Base-by-base conservation (phyloP, 805 yeast species). In the Candida ulmi region DNA sequence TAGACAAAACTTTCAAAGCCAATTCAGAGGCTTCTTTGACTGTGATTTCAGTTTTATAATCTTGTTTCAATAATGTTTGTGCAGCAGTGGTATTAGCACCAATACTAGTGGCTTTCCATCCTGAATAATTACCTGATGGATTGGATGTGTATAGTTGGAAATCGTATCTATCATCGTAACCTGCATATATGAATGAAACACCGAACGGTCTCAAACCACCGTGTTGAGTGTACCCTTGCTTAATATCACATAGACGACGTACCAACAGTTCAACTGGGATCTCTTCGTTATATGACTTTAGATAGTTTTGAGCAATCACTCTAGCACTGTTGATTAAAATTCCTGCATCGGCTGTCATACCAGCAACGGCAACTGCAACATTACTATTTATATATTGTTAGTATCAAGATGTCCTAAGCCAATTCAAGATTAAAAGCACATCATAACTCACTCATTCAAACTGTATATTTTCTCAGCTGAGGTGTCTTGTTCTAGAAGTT, bases 121-220 rank as follows among this genome's bases (percentile, higher is more conserved):
- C 98, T 17, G 95, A 78, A 62, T 90, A 93, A 66, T 93, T 93
- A 21, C 99, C 99, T 0, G 96, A 86, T 12, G 99, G 99, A 60
- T 93, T 93, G 18, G 95, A 84, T 6, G 96, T 90, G 66, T 82
- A 93, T 50, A 93, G 71, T 63, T 93, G 99, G 71, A 83, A 93
- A 25, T 88, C 88, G 54, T 81, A 82, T 55, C 87, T 69, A 39
- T 88, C 91, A 61, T 93, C 99, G 57, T 81, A 83, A 8, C 99
- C 99, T 6, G 98, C 99, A 58, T 86, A 93, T 44, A 93, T 76
- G 64, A 93, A 90, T 38, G 95, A 84, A 30, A 93, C 99, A 56
- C 99, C 99, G 61, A 88, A 93, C 17, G 99, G 99, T 64, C 99
- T 83, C 56, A 93, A 74, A 28, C 99, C 99, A 59, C 99, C 99